phyloP scores from a whole-genome alignment of 305 asterid genomes.

The Fraxinus paxiana region DNA sequence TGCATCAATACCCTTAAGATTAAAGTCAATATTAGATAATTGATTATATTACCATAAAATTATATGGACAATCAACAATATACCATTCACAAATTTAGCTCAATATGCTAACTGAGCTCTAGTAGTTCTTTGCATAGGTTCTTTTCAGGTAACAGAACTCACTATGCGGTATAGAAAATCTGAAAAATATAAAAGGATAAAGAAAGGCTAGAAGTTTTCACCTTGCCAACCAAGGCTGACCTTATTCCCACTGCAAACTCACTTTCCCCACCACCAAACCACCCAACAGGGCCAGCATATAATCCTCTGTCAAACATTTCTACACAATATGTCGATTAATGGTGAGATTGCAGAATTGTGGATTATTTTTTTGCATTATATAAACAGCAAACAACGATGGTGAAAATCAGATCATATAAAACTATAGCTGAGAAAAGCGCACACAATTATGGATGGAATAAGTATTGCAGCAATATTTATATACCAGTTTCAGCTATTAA shows the following conservation, averaged over 20 bases:
- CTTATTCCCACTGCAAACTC: constrained; percentile 98
- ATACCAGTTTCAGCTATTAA: constrained; percentile 77
- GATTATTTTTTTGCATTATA: not conserved
- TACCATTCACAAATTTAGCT: not conserved
- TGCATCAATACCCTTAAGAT: constrained; percentile 64
- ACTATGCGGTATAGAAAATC: not conserved
- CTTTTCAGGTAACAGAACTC: not conserved
- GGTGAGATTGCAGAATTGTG: not conserved
- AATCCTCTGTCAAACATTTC: constrained; percentile 95
- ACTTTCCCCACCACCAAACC: constrained; percentile 93
- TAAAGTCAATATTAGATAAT: constrained; percentile 23
- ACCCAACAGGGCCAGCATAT: constrained; percentile 99
- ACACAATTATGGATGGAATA: constrained; percentile 10
- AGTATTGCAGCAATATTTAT: constrained; percentile 6
- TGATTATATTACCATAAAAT: not conserved
- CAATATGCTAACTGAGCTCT: not conserved
- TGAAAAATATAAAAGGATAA: constrained; percentile 11
- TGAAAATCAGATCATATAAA: not conserved
- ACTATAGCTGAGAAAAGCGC: not conserved
- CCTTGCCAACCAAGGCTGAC: constrained; percentile 89
- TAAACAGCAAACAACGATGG: not conserved
- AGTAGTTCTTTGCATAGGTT: not conserved
- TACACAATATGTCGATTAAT: constrained; percentile 30
- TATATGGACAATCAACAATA: constrained; percentile 2
- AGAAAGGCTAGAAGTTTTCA: constrained; percentile 25